Conservation (phyloP, 345 rosid genomes). For the Bretschneidera sinensis region DNA sequence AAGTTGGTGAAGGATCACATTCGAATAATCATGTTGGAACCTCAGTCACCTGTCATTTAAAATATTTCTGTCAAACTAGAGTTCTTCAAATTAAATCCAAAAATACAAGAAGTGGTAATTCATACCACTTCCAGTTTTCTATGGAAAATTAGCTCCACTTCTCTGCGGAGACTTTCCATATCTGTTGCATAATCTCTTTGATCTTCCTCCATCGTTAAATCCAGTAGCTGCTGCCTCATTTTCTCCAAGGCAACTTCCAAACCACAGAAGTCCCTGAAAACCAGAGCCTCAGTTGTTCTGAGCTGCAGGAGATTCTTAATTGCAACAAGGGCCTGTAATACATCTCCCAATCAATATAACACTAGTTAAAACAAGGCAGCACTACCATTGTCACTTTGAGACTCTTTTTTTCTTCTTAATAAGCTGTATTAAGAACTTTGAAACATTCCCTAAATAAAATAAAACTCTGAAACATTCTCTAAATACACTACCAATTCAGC, state of each 20-base stretch:
- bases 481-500: neutral
- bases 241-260: constrained; percentile 60
- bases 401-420: neutral
- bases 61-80: neutral
- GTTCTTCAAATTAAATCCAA: constrained; percentile 16
- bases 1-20: neutral
- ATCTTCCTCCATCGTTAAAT: constrained; percentile 53
- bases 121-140: constrained; percentile 50
- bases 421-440: neutral
- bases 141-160: constrained; percentile 60
- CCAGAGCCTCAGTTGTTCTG: constrained; percentile 44
- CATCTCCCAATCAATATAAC: constrained; percentile 1
- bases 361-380: constrained; percentile 4
- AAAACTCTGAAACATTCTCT: neutral
- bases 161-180: constrained; percentile 59
- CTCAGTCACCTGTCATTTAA: constrained; percentile 10
- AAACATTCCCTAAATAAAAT: neutral
- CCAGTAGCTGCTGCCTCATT: constrained; percentile 60
- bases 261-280: constrained; percentile 66
- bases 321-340: constrained; percentile 67
- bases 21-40: constrained; percentile 17
- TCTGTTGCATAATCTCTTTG: constrained; percentile 61
- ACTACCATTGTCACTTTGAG: neutral
- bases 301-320: constrained; percentile 74
- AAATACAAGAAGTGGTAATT: constrained; percentile 15